These are phyloP conservation scores for Tylopilus felleus DNA, from an alignment of 768 basidiomycete species.

Conservation along the genomic window DNA sequence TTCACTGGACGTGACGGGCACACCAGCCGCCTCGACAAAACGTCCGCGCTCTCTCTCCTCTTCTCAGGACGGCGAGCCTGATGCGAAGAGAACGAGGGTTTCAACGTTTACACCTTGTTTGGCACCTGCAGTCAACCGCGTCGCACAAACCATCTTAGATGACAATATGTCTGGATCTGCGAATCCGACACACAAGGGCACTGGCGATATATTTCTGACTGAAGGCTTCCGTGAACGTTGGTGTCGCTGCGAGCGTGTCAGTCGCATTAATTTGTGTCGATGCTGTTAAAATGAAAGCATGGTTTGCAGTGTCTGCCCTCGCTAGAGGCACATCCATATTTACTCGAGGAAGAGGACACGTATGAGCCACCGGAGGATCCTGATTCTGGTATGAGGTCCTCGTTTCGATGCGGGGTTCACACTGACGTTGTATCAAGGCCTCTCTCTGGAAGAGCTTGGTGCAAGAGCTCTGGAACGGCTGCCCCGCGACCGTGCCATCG, in stretches of 20 bases:
- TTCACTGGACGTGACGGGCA: constrained; percentile 26
- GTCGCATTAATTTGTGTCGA: constrained; percentile 11
- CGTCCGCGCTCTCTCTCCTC: constrained; percentile 36
- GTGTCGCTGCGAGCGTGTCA: constrained; percentile 67
- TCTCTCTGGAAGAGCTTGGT: constrained; percentile 81
- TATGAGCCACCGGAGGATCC: constrained; percentile 87
- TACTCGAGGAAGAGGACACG: constrained; percentile 76
- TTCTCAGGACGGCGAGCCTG: constrained; percentile 31
- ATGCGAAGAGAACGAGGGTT: constrained; percentile 43
- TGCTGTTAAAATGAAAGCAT: background rate
- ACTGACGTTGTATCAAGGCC: constrained; percentile 38
- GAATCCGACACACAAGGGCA: constrained; percentile 38
- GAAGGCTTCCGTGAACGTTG: constrained; percentile 74
- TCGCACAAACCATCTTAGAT: constrained; percentile 45
- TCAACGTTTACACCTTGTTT: constrained; percentile 44
- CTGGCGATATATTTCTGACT: constrained; percentile 73
- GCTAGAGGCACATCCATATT: constrained; percentile 52
- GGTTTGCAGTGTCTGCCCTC: constrained; percentile 54
- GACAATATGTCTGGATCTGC: constrained; percentile 9
- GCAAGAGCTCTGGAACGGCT: constrained; percentile 70
- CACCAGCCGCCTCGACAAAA: constrained; percentile 35
- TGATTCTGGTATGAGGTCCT: constrained; percentile 56
- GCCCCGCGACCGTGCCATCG: constrained; percentile 77
- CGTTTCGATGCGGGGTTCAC: background rate
- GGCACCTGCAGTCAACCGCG: constrained; percentile 48